phyloP scores from a whole-genome alignment of 805 yeast genomes.

The Wickerhamomyces chambardii region DNA sequence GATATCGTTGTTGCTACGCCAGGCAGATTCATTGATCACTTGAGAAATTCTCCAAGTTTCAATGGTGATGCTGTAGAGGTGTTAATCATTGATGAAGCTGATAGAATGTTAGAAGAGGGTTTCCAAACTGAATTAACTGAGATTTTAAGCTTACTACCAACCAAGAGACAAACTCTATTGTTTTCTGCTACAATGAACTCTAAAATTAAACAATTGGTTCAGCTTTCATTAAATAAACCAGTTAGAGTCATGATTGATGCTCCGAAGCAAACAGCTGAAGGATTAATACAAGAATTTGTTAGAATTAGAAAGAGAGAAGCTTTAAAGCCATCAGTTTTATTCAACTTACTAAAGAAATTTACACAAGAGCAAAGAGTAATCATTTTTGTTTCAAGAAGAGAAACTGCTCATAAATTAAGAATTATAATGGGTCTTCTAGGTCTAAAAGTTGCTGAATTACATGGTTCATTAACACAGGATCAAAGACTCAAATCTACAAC shows the following conservation, averaged over 20 bases:
- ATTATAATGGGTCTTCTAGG: slow-evolving; percentile 69
- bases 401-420: slow-evolving; percentile 80
- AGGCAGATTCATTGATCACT: slow-evolving; percentile 96
- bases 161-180: slow-evolving; percentile 85
- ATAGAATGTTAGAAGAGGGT: slow-evolving; percentile 98
- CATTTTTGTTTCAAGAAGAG: slow-evolving; percentile 88
- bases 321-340: slow-evolving; percentile 76
- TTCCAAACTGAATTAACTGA: slow-evolving; percentile 93
- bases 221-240: slow-evolving; percentile 82
- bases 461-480: slow-evolving; percentile 82
- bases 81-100: slow-evolving; percentile 94
- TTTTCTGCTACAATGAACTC: slow-evolving; percentile 99
- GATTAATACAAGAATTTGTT: slow-evolving; percentile 87
- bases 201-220: slow-evolving; percentile 78
- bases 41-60: slow-evolving; percentile 90
- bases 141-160: slow-evolving; percentile 78
- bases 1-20: slow-evolving; percentile 98
- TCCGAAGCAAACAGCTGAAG: slow-evolving; percentile 90
- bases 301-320: slow-evolving; percentile 87
- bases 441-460: slow-evolving; percentile 69
- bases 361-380: slow-evolving; percentile 66
- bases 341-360: slow-evolving; percentile 57
- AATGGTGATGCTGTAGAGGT: slow-evolving; percentile 88
- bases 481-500: slow-evolving; percentile 84
- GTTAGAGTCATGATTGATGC: slow-evolving; percentile 95